A percentile compares a stretch with the other conserved stretches of the same genome.
Conservation (phyloP, 2,329 filamentous ascomycete species). For the Venturiaceae sp. region DNA sequence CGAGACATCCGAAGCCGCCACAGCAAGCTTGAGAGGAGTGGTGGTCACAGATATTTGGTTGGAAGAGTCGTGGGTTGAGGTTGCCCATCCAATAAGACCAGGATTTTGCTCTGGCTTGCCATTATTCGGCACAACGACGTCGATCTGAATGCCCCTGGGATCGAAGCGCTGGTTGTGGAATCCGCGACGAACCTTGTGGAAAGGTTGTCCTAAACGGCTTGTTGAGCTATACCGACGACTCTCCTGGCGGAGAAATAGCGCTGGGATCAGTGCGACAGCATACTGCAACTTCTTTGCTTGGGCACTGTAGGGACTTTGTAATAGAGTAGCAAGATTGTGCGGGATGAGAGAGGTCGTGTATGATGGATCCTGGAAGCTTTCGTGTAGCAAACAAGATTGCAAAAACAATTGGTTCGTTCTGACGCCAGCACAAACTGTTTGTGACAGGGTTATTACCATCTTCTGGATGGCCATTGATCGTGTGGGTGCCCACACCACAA, state of each 20-base stretch:
- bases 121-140: too few species aligned
- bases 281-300: conserved; percentile 46
- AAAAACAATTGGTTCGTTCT: conserved; percentile 37
- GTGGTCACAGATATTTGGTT: too few species aligned
- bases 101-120: too few species aligned
- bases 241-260: conserved; percentile 37
- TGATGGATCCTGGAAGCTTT: conserved; percentile 35
- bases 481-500: conserved; percentile 44
- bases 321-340: conserved; percentile 35
- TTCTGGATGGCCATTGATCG: conserved; percentile 44
- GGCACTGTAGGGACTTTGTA: conserved; percentile 40
- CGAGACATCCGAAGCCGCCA: too few species aligned
- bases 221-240: conserved; percentile 38
- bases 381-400: background rate
- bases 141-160: too few species aligned
- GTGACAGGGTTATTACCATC: conserved; percentile 43
- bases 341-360: conserved; percentile 38
- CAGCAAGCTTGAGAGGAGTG: too few species aligned
- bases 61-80: too few species aligned
- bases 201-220: too few species aligned
- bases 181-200: too few species aligned
- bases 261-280: conserved; percentile 21
- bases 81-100: too few species aligned
- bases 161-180: too few species aligned
- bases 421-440: conserved; percentile 45